Percentiles rank a stretch among this genome's conserved stretches.
phyloP scores from a whole-genome alignment of 2,329 filamentous ascomycete genomes.

The Neonectria punicea region DNA sequence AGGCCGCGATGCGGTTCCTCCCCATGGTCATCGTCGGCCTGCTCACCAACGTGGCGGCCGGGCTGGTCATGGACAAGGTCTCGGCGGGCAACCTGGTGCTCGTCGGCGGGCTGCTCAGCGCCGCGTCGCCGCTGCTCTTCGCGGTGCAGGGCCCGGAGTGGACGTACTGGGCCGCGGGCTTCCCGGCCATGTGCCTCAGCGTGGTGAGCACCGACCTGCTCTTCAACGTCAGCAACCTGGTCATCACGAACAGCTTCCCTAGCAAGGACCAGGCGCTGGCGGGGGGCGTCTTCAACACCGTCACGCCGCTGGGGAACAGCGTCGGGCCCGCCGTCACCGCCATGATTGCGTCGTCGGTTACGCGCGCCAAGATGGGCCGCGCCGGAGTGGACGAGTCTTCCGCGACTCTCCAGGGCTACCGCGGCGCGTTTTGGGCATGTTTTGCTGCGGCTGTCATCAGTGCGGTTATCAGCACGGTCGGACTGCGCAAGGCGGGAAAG shows the following conservation, averaged over 20 bases:
- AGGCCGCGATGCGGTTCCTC: conserved; percentile 14
- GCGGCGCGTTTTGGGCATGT: conserved; percentile 20
- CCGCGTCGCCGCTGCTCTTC: conserved; percentile 21
- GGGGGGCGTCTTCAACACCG: conserved; percentile 55
- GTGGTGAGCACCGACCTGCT: conserved; percentile 81
- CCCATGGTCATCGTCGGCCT: conserved; percentile 15
- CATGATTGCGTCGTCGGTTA: conserved; percentile 20
- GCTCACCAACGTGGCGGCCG: conserved; percentile 14
- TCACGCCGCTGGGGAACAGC: conserved; percentile 20
- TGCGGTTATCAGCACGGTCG: conserved; percentile 9
- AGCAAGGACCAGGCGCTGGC: conserved; percentile 75
- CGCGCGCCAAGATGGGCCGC: conserved; percentile 14
- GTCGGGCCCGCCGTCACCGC: conserved; percentile 22
- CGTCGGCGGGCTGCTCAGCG: conserved; percentile 9
- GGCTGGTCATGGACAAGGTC: conserved; percentile 15
- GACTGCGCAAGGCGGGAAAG: conserved; percentile 21
- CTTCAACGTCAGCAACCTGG: conserved; percentile 80
- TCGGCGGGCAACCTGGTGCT: conserved; percentile 14
- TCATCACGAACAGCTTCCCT: conserved; percentile 78
- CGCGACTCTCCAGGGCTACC: conserved; percentile 17
- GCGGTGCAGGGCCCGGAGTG: conserved; percentile 15
- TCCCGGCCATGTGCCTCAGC: conserved; percentile 74
- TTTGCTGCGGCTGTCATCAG: conserved; percentile 14
- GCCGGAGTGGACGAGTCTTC: neutral
- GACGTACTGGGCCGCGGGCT: conserved; percentile 77